Evolutionary conservation across 169 alveolate species (phyloP), one percentile per base, ranked within the genome.

Genomic region (Toxoplasma gondii): DNA sequence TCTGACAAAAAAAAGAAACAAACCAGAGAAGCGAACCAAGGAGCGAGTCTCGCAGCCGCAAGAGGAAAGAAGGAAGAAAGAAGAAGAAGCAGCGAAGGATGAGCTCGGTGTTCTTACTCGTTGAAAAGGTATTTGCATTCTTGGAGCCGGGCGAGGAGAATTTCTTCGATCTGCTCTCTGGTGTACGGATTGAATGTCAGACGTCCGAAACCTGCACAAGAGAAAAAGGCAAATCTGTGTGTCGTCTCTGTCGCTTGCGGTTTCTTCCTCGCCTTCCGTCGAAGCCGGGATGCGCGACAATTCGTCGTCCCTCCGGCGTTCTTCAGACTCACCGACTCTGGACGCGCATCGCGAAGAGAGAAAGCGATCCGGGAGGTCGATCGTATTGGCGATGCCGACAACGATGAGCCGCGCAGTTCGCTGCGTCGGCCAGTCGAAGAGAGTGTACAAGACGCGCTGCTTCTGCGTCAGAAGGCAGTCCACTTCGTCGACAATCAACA

Each of bases 391-490:
- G 58, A 98, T 97, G 91, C 97, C 97, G 69, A 98, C 93, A 58
- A 98, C 95, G 16, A 98, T 93, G n/a, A 98, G 90, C 92, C 97
- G 96, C n/a, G 98, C 95, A n/a, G 92, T 91, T 27, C 93, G 93
- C 92, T 96, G 93, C 10, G 97, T 95, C 36, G 99, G 98, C 98
- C 98, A 97, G 94, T 98, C 98, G 91, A 98, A 98, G 41, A 98
- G 93, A n/a, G 98, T 97, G 95, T 97, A 98, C 80, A 98, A 91
- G 38, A 98, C 98, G 88, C 96, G 96, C 92, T 97, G 98, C 74
- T 96, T 95, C 87, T 90, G 93, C 24, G 98, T 96, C 27, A 96
- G 97, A 45, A 97, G 93, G 49, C 96, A 97, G 91, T 92, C 83
- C 41, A 81, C 91, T 41, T 91, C 93, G 43, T 94, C 93, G 27